These are phyloP conservation scores for Aleurites moluccanus DNA, from an alignment of 441 rosid genomes.

Conservation along the genomic window DNA sequence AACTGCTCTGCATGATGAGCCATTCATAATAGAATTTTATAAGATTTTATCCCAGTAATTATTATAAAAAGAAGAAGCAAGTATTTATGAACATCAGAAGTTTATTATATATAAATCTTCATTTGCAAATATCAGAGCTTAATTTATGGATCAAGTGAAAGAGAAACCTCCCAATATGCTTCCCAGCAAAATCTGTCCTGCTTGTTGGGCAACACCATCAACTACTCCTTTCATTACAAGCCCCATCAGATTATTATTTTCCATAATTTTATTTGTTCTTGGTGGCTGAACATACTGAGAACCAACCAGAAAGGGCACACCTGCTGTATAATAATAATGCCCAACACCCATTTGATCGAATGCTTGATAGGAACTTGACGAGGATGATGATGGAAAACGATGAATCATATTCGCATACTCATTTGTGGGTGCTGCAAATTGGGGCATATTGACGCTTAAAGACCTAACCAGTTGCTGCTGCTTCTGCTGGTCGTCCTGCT, in stretches of 20 bases:
- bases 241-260: neutral
- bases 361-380: neutral
- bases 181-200: conserved; percentile 11
- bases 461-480: neutral
- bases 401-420: neutral
- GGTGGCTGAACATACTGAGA: neutral
- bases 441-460: neutral
- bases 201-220: conserved; percentile 11
- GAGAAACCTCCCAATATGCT: conserved; percentile 13
- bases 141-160: neutral
- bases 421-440: neutral
- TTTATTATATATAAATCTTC: neutral
- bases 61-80: neutral
- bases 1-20: too few relatives aligned
- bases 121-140: neutral
- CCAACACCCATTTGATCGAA: neutral
- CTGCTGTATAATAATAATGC: neutral
- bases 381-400: neutral
- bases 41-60: too few relatives aligned
- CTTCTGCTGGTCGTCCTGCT: neutral
- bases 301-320: neutral
- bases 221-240: conserved; percentile 4
- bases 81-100: neutral
- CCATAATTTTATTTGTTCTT: neutral
- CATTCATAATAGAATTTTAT: too few relatives aligned